Conservation (phyloP, 2,329 filamentous ascomycete genomes). For the Monilinia laxa region DNA sequence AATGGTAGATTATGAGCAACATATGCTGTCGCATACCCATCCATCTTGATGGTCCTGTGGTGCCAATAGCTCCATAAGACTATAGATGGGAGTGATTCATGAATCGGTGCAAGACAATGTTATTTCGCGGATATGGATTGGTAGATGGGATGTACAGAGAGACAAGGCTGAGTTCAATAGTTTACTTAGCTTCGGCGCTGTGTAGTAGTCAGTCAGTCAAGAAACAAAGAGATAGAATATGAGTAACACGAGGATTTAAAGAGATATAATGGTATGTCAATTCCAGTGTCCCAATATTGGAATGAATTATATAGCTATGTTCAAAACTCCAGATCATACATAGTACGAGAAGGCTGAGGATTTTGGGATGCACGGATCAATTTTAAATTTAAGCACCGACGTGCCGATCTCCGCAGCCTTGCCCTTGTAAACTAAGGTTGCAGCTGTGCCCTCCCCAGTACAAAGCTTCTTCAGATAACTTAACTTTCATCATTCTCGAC, state of each 20-base stretch:
- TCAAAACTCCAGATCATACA: constrained; percentile 1
- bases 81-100: not conserved
- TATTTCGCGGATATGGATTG: constrained; percentile 18
- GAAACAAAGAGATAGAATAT: not conserved
- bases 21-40: constrained; percentile 76
- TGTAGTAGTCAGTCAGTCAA: not conserved
- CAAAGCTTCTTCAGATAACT: constrained; percentile 24
- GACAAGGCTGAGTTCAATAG: constrained; percentile 9
- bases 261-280: not conserved
- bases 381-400: constrained; percentile 10
- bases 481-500: constrained; percentile 22
- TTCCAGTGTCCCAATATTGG: not conserved
- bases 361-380: constrained; percentile 12
- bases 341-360: constrained; percentile 2
- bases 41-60: constrained; percentile 53
- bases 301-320: not conserved
- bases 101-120: constrained; percentile 11
- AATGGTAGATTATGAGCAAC: constrained; percentile 85
- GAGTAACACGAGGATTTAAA: not conserved
- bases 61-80: constrained; percentile 37
- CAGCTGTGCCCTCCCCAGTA: constrained; percentile 4
- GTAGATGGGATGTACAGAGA: constrained; percentile 6
- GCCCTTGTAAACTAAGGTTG: constrained; percentile 3
- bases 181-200: too few species aligned
- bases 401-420: constrained; percentile 20